Conservation (phyloP, 495 filamentous ascomycete species). For the Trichocladium antarcticum region DNA sequence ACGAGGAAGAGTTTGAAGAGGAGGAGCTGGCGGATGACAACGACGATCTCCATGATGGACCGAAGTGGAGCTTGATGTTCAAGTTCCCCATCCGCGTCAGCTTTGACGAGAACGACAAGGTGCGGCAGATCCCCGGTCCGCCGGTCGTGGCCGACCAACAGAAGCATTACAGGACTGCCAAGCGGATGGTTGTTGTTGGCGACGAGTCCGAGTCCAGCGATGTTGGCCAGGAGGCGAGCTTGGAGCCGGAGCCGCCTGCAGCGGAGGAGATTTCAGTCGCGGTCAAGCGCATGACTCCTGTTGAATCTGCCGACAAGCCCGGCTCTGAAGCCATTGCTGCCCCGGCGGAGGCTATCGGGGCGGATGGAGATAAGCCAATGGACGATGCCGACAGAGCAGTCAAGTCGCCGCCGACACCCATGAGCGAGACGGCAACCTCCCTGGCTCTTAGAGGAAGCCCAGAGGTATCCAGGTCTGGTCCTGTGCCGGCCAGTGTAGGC, state of each 20-base stretch:
- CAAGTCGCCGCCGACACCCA: slow-evolving; percentile 17
- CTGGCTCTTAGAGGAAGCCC: slow-evolving; percentile 45
- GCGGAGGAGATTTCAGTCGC: slow-evolving; percentile 25
- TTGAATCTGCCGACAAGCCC: neutral
- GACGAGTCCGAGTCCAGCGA: slow-evolving; percentile 20
- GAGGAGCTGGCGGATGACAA: slow-evolving; percentile 46
- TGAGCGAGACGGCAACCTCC: slow-evolving; percentile 28
- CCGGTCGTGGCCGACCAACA: slow-evolving; percentile 9
- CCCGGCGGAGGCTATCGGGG: neutral
- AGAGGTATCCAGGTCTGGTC: slow-evolving; percentile 33
- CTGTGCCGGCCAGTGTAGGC: slow-evolving; percentile 25
- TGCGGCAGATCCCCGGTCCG: slow-evolving; percentile 16
- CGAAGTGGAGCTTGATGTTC: slow-evolving; percentile 48
- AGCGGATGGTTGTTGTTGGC: slow-evolving; percentile 23
- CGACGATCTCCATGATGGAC: slow-evolving; percentile 36
- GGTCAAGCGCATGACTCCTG: neutral
- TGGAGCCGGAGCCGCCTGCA: slow-evolving; percentile 17
- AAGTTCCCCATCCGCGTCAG: slow-evolving; percentile 42
- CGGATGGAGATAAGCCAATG: neutral
- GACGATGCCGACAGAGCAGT: slow-evolving; percentile 3
- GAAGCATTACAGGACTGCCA: slow-evolving; percentile 17
- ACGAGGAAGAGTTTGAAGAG: slow-evolving; percentile 47
- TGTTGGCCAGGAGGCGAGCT: slow-evolving; percentile 2
- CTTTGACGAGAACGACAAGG: slow-evolving; percentile 25
- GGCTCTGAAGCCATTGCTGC: neutral